Conservation (phyloP, 164 flowering plant species). For the Sedum album region DNA sequence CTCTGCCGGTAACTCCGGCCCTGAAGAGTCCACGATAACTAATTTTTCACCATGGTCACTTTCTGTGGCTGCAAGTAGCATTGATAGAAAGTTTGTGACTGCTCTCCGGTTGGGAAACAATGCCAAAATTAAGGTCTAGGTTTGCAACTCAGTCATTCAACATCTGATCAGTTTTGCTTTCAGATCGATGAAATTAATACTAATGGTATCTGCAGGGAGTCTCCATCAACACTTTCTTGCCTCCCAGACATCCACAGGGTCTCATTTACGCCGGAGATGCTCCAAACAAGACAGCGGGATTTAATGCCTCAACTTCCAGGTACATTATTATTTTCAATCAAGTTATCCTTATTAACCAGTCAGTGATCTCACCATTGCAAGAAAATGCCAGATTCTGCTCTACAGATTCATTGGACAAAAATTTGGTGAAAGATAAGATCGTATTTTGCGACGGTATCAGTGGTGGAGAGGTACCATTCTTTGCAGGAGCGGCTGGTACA, state of each 20-base stretch:
- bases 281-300: slow-evolving; percentile 26
- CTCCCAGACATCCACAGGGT: slow-evolving; percentile 19
- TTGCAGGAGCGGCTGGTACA: slow-evolving; percentile 34
- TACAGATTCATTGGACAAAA: slow-evolving; percentile 19
- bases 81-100: slow-evolving; percentile 38
- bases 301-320: slow-evolving; percentile 22
- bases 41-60: slow-evolving; percentile 51
- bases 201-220: slow-evolving; percentile 29
- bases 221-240: slow-evolving; percentile 34
- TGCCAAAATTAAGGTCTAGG: slow-evolving; percentile 23
- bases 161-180: not conserved
- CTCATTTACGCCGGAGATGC: slow-evolving; percentile 44
- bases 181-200: not conserved
- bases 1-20: slow-evolving; percentile 56
- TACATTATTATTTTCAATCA: slow-evolving; percentile 3
- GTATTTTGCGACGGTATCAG: slow-evolving; percentile 32
- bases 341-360: not conserved
- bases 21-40: slow-evolving; percentile 17
- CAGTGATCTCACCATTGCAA: not conserved
- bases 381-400: slow-evolving; percentile 25
- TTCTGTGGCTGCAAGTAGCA: slow-evolving; percentile 54
- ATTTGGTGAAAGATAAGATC: slow-evolving; percentile 36
- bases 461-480: not conserved
- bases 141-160: not conserved
- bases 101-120: too few species aligned